Percentiles rank a stretch among this genome's conserved stretches.
Conservation (phyloP, 176 grass and related monocot genomes). For the Eleusine coracana region DNA sequence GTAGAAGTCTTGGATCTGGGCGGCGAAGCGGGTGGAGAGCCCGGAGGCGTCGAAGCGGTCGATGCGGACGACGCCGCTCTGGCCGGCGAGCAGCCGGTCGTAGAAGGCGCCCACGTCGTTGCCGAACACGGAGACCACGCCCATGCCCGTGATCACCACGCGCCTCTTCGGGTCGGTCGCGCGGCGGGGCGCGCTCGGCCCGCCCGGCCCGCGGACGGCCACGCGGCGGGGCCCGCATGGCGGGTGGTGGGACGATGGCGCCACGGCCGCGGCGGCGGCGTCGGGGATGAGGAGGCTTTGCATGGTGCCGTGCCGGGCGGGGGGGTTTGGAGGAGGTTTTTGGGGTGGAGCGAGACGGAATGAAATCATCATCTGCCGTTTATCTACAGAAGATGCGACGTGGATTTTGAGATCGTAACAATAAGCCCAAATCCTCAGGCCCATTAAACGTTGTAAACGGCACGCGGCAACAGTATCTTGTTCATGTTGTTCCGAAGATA, state of each 20-base stretch:
- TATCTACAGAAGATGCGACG: too few relatives aligned
- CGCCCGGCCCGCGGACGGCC: background rate
- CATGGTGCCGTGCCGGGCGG: too few relatives aligned
- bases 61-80: slow-evolving; percentile 41
- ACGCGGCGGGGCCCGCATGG: background rate
- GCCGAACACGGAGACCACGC: slow-evolving; percentile 61
- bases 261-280: background rate
- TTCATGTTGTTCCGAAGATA: too few relatives aligned
- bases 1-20: slow-evolving; percentile 50
- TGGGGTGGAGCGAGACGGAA: too few relatives aligned
- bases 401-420: too few relatives aligned
- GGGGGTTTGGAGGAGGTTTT: too few relatives aligned
- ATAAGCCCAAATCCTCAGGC: too few relatives aligned
- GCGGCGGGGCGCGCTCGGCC: slow-evolving; percentile 2
- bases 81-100: slow-evolving; percentile 40
- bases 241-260: background rate
- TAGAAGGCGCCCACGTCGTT: slow-evolving; percentile 46
- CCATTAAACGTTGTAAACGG: too few relatives aligned
- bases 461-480: too few relatives aligned
- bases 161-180: slow-evolving; percentile 62
- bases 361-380: too few relatives aligned
- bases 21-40: slow-evolving; percentile 44
- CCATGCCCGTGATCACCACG: slow-evolving; percentile 60
- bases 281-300: background rate
- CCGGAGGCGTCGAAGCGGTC: slow-evolving; percentile 41